Evolutionary conservation across 1,284 basidiomycete species (phyloP), one percentile per base, ranked within the genome.

Genomic region (Sporisorium reilianum): DNA sequence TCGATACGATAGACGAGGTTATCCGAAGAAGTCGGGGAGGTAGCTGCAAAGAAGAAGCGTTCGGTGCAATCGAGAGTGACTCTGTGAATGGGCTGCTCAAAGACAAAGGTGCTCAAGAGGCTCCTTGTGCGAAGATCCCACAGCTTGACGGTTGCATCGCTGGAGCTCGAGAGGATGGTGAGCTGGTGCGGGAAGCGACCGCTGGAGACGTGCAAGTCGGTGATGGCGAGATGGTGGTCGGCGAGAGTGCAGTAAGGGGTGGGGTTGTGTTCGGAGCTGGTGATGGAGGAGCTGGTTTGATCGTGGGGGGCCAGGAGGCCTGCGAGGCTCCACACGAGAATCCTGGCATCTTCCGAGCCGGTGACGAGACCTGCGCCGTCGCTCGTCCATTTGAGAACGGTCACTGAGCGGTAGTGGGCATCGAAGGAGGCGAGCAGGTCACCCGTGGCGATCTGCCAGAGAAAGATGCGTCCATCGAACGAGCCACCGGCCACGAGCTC

Each of bases 381-480:
- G 36, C 87, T 87, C 6, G 92, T 92, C 85, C 97, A 98, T 41
- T 89, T 89, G 3, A 98, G 86, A 4, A 92, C 90, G 62, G 90
- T 92, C 45, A 97, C 88, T 78, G 91, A 89, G 52, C 95, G 92
- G 86, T 97, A 99, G 85, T 98, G 96, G 9, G 94, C 95, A 75
- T 97, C 95, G 89, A 95, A 95, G 0, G 92, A 90, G 65, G 92
- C 90, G 85, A 92, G 92, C 48, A 99, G 87, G 44, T 93, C 90
- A 8, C 96, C 96, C 4, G 94, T 96, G 2, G 92, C 88, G 77
- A 95, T 88, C 93, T 97, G 94, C 96, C 96, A 99, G 1, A 99
- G 86, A 82, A 95, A 95, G 79, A 98, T 89, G 55, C 94, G 90
- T 28, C 96, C 96, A 80, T 93, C 92, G 2, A 89, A 86, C 0